Conservation (phyloP, 768 basidiomycete genomes). For the Botryobasidium botryosum region DNA sequence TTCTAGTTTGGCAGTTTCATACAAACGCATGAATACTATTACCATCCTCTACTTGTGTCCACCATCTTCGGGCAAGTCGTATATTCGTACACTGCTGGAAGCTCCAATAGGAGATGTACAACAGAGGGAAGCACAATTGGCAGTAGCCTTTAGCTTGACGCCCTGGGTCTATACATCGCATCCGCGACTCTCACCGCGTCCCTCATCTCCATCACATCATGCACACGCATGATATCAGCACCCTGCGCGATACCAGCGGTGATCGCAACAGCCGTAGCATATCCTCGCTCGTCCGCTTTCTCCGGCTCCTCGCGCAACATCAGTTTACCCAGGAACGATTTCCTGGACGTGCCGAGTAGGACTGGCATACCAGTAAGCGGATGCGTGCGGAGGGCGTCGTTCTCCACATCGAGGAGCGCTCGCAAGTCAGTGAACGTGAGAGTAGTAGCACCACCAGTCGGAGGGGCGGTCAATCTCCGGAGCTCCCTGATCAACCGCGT, state of each 20-base stretch:
- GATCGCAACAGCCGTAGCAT: conserved; percentile 66
- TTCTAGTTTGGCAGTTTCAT: too few relatives aligned
- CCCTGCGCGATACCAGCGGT: conserved; percentile 60
- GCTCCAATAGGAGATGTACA: too few relatives aligned
- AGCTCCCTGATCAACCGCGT: conserved; percentile 42
- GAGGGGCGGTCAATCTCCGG: conserved; percentile 25
- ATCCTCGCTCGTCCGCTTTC: conserved; percentile 45
- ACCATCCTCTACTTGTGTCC: too few relatives aligned
- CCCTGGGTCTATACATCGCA: too few relatives aligned
- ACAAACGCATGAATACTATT: too few relatives aligned
- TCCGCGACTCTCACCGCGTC: conserved; percentile 58
- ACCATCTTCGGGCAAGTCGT: too few relatives aligned
- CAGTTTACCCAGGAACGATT: conserved; percentile 64
- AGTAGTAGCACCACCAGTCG: not conserved
- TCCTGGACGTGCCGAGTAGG: conserved; percentile 66
- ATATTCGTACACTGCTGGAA: too few relatives aligned
- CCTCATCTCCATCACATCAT: conserved; percentile 54
- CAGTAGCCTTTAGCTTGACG: too few relatives aligned
- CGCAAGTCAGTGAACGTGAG: too few relatives aligned
- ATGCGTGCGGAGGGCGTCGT: too few relatives aligned
- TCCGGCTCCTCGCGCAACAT: conserved; percentile 33
- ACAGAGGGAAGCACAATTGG: too few relatives aligned
- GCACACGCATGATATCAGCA: conserved; percentile 60
- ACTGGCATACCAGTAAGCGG: conserved; percentile 15
- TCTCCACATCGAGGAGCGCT: too few relatives aligned